Evolutionary conservation across 2,329 filamentous ascomycete species (phyloP).

Genomic region (Neurospora sp.): DNA sequence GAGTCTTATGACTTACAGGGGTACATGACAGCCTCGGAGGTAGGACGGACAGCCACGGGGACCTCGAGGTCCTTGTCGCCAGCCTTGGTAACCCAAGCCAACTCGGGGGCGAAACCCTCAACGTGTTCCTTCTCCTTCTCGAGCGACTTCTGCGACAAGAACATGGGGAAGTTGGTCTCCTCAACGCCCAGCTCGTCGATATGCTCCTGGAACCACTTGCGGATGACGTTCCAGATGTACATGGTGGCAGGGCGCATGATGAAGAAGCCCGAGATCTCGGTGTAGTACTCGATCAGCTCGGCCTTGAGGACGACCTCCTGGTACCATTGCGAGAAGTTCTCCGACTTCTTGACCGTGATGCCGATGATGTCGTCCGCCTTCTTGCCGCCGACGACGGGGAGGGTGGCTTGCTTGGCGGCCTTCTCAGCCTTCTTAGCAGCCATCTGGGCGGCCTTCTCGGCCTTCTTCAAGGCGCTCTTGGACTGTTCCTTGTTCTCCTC

Average conservation of each 20-base stretch:
- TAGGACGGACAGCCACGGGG: conserved; percentile 57
- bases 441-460: conserved; percentile 53
- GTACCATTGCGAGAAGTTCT: conserved; percentile 92
- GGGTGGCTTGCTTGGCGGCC: conserved; percentile 44
- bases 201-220: conserved; percentile 57
- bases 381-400: conserved; percentile 48
- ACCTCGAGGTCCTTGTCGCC: conserved; percentile 89
- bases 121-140: conserved; percentile 89
- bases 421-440: conserved; percentile 54
- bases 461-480: conserved; percentile 57
- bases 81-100: conserved; percentile 81
- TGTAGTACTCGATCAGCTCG: conserved; percentile 95
- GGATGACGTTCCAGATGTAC: conserved; percentile 58
- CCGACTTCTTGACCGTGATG: conserved; percentile 75
- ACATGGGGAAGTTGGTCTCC: conserved; percentile 95
- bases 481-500: conserved; percentile 32
- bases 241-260: conserved; percentile 68
- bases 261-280: conserved; percentile 82
- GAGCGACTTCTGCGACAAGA: conserved; percentile 84
- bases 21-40: conserved; percentile 46
- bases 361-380: conserved; percentile 66
- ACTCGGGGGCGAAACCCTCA: conserved; percentile 93
- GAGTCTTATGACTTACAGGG: conserved; percentile 19
- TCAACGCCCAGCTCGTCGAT: conserved; percentile 91
- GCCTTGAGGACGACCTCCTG: conserved; percentile 95